A percentile compares a stretch with the other conserved stretches of the same genome.
phyloP scores from a whole-genome alignment of 495 filamentous ascomycete species.

The Echria macrotheca region DNA sequence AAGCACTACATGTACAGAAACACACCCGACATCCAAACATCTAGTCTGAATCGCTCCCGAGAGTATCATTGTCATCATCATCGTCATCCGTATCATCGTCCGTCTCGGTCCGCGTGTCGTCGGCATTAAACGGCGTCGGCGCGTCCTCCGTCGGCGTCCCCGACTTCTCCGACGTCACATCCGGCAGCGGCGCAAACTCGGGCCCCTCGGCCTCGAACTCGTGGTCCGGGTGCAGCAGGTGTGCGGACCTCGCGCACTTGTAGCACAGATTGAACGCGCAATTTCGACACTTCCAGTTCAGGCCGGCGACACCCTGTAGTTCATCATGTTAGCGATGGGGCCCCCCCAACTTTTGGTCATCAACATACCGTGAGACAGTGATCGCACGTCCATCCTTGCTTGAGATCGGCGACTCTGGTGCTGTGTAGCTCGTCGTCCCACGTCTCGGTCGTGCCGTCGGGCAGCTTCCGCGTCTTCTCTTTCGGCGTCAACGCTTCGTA shows the following conservation, averaged over 20 bases:
- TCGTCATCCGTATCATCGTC: background rate
- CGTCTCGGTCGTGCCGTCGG: background rate
- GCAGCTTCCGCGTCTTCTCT: background rate
- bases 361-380: background rate
- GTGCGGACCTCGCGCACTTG: background rate
- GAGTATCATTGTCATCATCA: background rate
- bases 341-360: background rate
- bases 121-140: background rate
- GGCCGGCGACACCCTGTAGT: background rate
- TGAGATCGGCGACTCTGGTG: background rate
- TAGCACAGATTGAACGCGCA: conserved; percentile 1
- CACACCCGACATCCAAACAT: too few relatives aligned
- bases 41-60: background rate
- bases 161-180: background rate
- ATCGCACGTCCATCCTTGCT: background rate
- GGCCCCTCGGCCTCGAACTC: background rate
- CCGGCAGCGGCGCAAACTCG: background rate
- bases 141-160: background rate
- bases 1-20: too few relatives aligned
- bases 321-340: background rate
- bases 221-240: background rate
- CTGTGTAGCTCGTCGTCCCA: background rate
- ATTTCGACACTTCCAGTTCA: background rate
- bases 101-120: background rate
- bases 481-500: background rate